Conservation (phyloP, 768 basidiomycete species). For the Naganishia friedmannii region DNA sequence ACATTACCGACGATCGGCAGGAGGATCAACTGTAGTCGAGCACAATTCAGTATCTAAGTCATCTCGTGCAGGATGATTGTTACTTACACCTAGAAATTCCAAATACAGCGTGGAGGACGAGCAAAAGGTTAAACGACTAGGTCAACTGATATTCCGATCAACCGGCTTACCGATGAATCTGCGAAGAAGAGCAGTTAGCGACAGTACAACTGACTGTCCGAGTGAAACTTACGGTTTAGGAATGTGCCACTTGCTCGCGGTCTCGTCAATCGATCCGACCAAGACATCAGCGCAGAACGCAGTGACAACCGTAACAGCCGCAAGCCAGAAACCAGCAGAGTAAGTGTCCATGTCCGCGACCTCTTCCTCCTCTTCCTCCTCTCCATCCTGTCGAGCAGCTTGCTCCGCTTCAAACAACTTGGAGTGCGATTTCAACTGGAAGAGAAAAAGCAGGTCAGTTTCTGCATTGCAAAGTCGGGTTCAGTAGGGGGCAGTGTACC, state of each 20-base stretch:
- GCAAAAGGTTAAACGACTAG: not conserved
- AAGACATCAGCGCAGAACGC: conserved; percentile 84
- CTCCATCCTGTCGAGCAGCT: conserved; percentile 45
- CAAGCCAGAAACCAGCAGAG: conserved; percentile 64
- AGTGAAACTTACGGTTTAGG: conserved; percentile 51
- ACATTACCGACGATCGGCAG: conserved; percentile 71
- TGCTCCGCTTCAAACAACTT: conserved; percentile 60
- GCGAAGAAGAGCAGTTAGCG: not conserved
- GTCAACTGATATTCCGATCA: not conserved
- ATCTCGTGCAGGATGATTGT: not conserved
- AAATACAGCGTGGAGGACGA: not conserved
- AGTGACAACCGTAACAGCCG: conserved; percentile 73
- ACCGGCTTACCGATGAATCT: conserved; percentile 27
- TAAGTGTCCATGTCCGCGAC: conserved; percentile 66
- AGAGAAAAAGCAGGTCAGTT: not conserved
- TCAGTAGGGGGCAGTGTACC: conserved; percentile 52
- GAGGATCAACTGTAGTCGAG: conserved; percentile 59
- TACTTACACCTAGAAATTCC: conserved; percentile 10
- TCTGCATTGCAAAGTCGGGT: not conserved
- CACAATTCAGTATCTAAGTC: not conserved
- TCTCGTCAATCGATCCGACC: conserved; percentile 88
- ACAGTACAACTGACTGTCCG: not conserved
- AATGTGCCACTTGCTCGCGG: conserved; percentile 72
- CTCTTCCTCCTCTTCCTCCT: conserved; percentile 55
- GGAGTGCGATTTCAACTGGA: conserved; percentile 69